Evolutionary conservation across 2,329 filamentous ascomycete genomes (phyloP).

Genomic region (Verruconis gallopava): DNA sequence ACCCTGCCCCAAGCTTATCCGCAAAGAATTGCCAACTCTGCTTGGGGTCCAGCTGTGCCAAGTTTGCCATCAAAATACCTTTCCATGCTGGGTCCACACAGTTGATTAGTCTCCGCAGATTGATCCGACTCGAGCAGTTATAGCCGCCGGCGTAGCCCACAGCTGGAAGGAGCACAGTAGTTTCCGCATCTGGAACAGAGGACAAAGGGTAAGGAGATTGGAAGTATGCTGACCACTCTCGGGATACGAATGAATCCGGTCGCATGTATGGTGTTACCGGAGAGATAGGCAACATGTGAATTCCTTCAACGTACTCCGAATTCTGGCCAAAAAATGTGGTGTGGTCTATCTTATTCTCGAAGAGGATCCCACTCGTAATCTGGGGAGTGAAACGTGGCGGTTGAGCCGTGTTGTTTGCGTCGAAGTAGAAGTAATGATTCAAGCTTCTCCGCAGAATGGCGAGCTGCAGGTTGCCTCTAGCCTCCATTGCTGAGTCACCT

Average conservation of each 20-base stretch:
- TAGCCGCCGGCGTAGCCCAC: background rate
- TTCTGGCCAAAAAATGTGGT: conserved; percentile 10
- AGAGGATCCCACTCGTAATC: conserved; percentile 56
- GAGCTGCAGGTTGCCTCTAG: conserved; percentile 43
- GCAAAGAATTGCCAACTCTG: conserved; percentile 66
- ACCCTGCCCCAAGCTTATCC: conserved; percentile 38
- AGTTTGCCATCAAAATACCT: conserved; percentile 71
- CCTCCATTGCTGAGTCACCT: conserved; percentile 68
- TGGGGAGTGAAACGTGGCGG: conserved; percentile 67
- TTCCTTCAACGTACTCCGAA: conserved; percentile 7
- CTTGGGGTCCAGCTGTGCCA: conserved; percentile 61
- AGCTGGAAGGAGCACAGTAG: background rate
- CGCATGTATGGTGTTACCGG: conserved; percentile 33
- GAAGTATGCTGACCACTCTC: conserved; percentile 49
- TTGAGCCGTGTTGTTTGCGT: conserved; percentile 50
- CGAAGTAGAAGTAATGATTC: conserved; percentile 71
- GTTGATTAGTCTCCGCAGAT: background rate
- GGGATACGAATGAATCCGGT: conserved; percentile 52
- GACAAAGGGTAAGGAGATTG: background rate
- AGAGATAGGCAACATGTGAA: conserved; percentile 8
- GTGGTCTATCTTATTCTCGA: conserved; percentile 93
- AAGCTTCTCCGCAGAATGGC: conserved; percentile 62
- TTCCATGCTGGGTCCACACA: conserved; percentile 53
- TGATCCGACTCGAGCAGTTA: background rate
- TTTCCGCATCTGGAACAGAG: background rate